Percentiles rank a stretch among this genome's conserved stretches.
Evolutionary conservation across 164 flowering plant genomes (phyloP).

Genomic region (Macadamia tetraphylla): DNA sequence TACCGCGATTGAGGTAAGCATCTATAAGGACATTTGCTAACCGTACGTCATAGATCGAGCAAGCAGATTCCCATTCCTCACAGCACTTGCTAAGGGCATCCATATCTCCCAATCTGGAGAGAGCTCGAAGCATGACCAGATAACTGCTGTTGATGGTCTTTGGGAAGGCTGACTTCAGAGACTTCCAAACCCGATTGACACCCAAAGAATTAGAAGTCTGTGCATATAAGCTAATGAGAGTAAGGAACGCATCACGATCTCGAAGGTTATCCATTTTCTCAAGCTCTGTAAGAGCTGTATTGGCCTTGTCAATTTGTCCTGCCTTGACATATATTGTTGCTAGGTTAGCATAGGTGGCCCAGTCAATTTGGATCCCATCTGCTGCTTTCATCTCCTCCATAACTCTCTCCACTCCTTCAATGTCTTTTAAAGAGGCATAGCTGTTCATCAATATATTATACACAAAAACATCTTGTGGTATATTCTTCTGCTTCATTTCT

Average conservation of each 20-base stretch:
- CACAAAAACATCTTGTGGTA: slow-evolving; percentile 24
- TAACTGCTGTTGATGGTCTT: slow-evolving; percentile 43
- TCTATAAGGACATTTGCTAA: slow-evolving; percentile 31
- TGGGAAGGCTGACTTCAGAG: slow-evolving; percentile 34
- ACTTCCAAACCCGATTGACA: slow-evolving; percentile 53
- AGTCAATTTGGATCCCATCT: slow-evolving; percentile 21
- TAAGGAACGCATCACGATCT: slow-evolving; percentile 52
- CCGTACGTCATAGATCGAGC: slow-evolving; percentile 43
- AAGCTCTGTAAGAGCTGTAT: slow-evolving; percentile 39
- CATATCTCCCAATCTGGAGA: slow-evolving; percentile 41
- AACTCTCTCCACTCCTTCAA: slow-evolving; percentile 53
- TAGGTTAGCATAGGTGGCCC: slow-evolving; percentile 58
- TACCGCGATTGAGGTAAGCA: slow-evolving; percentile 36
- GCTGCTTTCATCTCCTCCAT: slow-evolving; percentile 33
- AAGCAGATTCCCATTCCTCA: slow-evolving; percentile 57
- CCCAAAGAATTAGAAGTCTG: slow-evolving; percentile 31
- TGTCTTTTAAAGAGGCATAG: slow-evolving; percentile 35
- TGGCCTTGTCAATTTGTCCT: slow-evolving; percentile 54
- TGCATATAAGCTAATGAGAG: slow-evolving; percentile 56
- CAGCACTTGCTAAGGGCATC: slow-evolving; percentile 35
- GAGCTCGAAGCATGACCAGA: slow-evolving; percentile 52
- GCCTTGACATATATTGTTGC: slow-evolving; percentile 51
- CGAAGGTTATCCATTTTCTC: slow-evolving; percentile 29
- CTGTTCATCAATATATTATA: slow-evolving; percentile 51
- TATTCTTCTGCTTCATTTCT: slow-evolving; percentile 50